Evolutionary conservation across 306 rosid species (phyloP), one percentile per base, ranked within the genome.

Genomic region (Cicer arietinum): DNA sequence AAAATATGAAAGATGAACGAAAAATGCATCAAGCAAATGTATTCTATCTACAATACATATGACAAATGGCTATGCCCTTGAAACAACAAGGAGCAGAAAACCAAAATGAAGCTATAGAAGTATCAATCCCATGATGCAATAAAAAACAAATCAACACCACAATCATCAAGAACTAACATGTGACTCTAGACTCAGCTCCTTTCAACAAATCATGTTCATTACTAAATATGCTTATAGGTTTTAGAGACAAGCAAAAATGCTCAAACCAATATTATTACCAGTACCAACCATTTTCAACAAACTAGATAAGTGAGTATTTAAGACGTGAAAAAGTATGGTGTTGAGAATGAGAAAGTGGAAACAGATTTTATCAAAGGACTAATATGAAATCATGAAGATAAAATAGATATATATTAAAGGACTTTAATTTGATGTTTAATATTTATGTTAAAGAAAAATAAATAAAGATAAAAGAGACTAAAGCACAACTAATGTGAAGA

Each of bases 221-320:
- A 18, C 35, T 30, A 44, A 45, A 44, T 44, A 47, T 67, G 41
- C 53, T 66, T 44, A 10, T 17, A 14, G 17, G 54, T 45, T 67
- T 67, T 45, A 20, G 7, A 46, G 72, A 45, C 42, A 67, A 67
- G 5, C 42, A 14, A 67, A 67, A 67, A 68, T 13, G n/a, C 59
- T 13, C 7, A 47, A 20, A 47, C 44, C 43, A 0, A 35, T 48
- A 54, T 50, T 44, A 7, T 30, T 69, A 8, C 46, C 30, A 4
- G 18, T 11, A 20, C 54, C 17, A 45, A 4, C 8, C 30, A 48
- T 48, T 30, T 1, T 5, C 74, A 47, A 69, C 43, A 6, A 8
- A 25, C 10, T 6, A 46, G 20, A 69, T 4, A 48, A 25, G 7
- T 11, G 11, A 48, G 71, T 6, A 66, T 41, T 67, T 67, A 45